Conservation (phyloP, 2,329 filamentous ascomycete species). For the Karstenula rhodostoma region DNA sequence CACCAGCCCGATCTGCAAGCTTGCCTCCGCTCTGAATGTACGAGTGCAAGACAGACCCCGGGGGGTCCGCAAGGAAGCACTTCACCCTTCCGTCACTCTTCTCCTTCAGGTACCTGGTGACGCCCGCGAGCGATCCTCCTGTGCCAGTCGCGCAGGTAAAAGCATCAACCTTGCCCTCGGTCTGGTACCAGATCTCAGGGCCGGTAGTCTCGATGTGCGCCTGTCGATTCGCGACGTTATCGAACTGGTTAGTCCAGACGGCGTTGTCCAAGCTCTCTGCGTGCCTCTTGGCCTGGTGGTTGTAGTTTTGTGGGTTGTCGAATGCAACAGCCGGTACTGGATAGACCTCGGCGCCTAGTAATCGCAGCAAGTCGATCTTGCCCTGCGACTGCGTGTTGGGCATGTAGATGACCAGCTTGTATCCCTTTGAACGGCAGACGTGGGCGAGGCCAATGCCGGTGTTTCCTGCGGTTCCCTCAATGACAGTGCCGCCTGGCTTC, state of each 20-base stretch:
- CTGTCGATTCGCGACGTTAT: constrained; percentile 91
- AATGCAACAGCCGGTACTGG: constrained; percentile 96
- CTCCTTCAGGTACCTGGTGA: constrained; percentile 88
- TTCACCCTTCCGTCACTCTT: constrained; percentile 80
- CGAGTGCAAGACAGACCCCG: constrained; percentile 89
- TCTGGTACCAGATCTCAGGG: constrained; percentile 97
- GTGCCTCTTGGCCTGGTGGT: constrained; percentile 91
- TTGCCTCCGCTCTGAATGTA: constrained; percentile 88
- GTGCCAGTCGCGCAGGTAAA: constrained; percentile 97
- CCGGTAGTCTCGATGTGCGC: constrained; percentile 97
- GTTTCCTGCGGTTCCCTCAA: constrained; percentile 97
- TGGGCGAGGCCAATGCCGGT: constrained; percentile 97
- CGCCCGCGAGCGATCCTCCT: constrained; percentile 87
- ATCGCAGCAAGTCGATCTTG: constrained; percentile 90
- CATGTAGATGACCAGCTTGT: constrained; percentile 99
- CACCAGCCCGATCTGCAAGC: constrained; percentile 80
- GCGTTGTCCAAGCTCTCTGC: constrained; percentile 87
- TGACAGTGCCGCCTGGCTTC: constrained; percentile 86
- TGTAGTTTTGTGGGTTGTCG: constrained; percentile 96
- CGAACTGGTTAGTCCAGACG: constrained; percentile 99
- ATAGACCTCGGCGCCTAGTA: constrained; percentile 94
- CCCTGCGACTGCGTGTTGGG: constrained; percentile 98
- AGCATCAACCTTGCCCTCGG: constrained; percentile 82
- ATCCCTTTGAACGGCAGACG: constrained; percentile 90
- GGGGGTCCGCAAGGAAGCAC: constrained; percentile 90